Conservation (phyloP, 148 eudicot species). For the Rhododendron henanense region DNA sequence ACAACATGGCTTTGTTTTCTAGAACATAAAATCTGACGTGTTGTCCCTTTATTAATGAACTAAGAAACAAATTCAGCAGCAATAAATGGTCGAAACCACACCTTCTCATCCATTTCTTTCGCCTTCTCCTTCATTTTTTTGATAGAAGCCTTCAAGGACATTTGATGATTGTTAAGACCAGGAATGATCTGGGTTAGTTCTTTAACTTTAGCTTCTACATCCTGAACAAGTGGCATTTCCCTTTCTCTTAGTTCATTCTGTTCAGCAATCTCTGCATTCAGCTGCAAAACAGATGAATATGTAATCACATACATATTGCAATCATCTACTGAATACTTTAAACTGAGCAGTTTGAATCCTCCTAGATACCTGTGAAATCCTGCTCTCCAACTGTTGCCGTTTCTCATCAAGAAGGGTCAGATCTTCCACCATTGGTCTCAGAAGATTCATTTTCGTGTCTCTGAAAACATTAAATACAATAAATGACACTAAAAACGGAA, state of each 20-base stretch:
- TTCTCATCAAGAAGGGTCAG: conserved; percentile 49
- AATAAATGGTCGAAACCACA: conserved; percentile 15
- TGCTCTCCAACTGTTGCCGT: conserved; percentile 43
- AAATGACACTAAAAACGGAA: background rate
- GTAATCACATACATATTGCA: background rate
- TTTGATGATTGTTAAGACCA: conserved; percentile 65
- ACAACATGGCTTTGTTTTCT: background rate
- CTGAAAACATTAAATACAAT: conserved; percentile 28
- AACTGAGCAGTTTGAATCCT: background rate
- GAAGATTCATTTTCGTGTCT: conserved; percentile 37
- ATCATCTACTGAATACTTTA: background rate
- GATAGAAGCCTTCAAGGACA: conserved; percentile 48
- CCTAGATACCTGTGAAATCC: conserved; percentile 42
- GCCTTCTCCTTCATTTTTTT: conserved; percentile 62
- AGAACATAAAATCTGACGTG: background rate
- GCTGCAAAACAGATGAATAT: conserved; percentile 30
- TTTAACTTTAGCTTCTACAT: conserved; percentile 62
- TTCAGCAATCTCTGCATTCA: conserved; percentile 59
- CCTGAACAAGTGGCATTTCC: conserved; percentile 67
- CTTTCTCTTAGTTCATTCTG: conserved; percentile 53
- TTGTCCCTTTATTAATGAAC: background rate
- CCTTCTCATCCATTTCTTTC: conserved; percentile 75
- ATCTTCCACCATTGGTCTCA: conserved; percentile 48
- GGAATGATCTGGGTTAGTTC: conserved; percentile 58
- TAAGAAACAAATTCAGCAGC: background rate